phyloP scores from a whole-genome alignment of 2,329 filamentous ascomycete species.

The Elsinoe ampelina region DNA sequence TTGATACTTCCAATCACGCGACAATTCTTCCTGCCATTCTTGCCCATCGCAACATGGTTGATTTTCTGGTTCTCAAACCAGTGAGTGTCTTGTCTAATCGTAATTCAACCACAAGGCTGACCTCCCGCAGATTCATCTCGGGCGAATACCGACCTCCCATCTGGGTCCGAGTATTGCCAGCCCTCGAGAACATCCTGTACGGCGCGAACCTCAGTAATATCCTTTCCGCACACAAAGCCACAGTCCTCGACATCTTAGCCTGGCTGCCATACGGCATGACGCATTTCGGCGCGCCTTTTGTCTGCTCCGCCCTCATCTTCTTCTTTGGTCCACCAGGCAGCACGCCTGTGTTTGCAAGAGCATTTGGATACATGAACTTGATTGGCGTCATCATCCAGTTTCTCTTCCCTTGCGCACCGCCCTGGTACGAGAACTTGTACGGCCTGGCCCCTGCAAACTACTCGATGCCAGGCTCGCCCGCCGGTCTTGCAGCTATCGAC shows the following conservation, averaged over 20 bases:
- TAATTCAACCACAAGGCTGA: slow-evolving; percentile 1
- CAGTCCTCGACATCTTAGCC: slow-evolving; percentile 74
- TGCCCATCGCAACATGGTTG: slow-evolving; percentile 77
- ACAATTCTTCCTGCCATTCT: slow-evolving; percentile 83
- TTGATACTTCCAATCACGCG: slow-evolving; percentile 74
- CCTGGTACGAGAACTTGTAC: slow-evolving; percentile 94
- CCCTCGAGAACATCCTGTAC: slow-evolving; percentile 92
- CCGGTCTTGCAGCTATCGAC: slow-evolving; percentile 81
- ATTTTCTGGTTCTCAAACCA: slow-evolving; percentile 88
- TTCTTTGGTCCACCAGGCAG: slow-evolving; percentile 81
- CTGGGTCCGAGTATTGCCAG: slow-evolving; percentile 89
- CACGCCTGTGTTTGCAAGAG: slow-evolving; percentile 71
- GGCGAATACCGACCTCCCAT: slow-evolving; percentile 83
- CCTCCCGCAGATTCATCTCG: slow-evolving; percentile 64
- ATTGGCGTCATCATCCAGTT: slow-evolving; percentile 80
- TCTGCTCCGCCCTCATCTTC: slow-evolving; percentile 73
- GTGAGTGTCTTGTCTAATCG: slow-evolving; percentile 46
- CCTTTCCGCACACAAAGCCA: slow-evolving; percentile 78
- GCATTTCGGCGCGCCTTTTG: slow-evolving; percentile 77
- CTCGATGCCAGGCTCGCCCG: slow-evolving; percentile 79
- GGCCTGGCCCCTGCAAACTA: slow-evolving; percentile 87
- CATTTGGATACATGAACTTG: slow-evolving; percentile 89
- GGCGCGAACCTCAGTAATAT: slow-evolving; percentile 95
- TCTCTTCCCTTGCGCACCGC: slow-evolving; percentile 84
- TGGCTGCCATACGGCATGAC: slow-evolving; percentile 90